Evolutionary conservation across 2,329 filamentous ascomycete genomes (phyloP), one percentile per base, ranked within the genome.

Genomic region (Fusarium sp.): DNA sequence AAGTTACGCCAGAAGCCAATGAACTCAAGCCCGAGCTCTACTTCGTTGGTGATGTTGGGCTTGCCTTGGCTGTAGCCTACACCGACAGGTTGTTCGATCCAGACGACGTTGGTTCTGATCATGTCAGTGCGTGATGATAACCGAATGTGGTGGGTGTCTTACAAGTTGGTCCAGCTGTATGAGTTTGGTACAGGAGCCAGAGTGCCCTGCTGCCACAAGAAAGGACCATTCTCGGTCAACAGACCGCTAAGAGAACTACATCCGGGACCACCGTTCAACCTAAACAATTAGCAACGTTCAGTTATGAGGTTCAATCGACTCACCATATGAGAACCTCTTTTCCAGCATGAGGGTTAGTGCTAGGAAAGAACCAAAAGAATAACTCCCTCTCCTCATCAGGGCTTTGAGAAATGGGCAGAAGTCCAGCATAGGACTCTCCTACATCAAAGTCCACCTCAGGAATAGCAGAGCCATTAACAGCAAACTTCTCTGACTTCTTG

Each of bases 1-100:
- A 93, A 94, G 80, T 93, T 93, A 80, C 90, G 89, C 84, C 89
- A 94, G 80, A 93, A 96, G 50, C 90, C 90, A 16, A 91, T 82
- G 76, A 95, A 93, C 70, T 94, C 86, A n/a, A 81, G 78, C 0
- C 91, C 90, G 2, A 91, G 83, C 68, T 93, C 91, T 31, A 88
- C 85, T 69, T 93, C 89, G 70, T 85, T 86, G 6, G 82, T 88
- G 11, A 90, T 90, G 0, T 85, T 91, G 5, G 88, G 83, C 1
- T 80, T 86, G 15, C 91, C 91, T 34, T 87, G 84, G 0, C 88
- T 86, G 76, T 92, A 94, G 15, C 92, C 92, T 0, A 91, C 91
- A 31, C 84, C 84, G 12, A 88, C 80, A 7, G 88, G 89, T 75
- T 92, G 90, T 72, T 92, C 91, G 10, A 92, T 84, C 87, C 89